phyloP scores from a whole-genome alignment of 805 yeast genomes.

The Wickerhamomyces alni region DNA sequence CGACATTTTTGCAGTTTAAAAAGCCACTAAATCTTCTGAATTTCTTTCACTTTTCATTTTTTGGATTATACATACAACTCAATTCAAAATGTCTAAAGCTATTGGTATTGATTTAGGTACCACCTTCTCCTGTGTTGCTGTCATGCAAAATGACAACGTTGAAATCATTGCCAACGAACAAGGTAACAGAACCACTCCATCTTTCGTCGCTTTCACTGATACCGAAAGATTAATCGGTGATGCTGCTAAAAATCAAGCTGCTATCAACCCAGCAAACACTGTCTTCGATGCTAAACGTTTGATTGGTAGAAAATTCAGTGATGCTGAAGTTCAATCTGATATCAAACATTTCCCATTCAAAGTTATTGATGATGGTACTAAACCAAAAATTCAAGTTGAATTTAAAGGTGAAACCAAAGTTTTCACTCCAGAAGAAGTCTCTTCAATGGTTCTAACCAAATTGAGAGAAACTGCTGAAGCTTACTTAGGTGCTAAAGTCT shows the following conservation, averaged over 20 bases:
- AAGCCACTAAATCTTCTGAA: constrained; percentile 1
- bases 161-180: constrained; percentile 96
- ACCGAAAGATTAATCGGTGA: constrained; percentile 46
- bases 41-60: not conserved
- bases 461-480: constrained; percentile 49
- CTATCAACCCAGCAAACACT: constrained; percentile 87
- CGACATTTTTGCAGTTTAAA: not conserved
- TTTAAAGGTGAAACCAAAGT: constrained; percentile 69
- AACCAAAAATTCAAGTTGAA: constrained; percentile 44
- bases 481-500: constrained; percentile 12
- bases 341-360: constrained; percentile 81
- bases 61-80: not conserved
- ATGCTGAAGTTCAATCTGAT: constrained; percentile 72
- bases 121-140: constrained; percentile 94
- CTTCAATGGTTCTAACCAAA: constrained; percentile 86
- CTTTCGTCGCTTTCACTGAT: constrained; percentile 91
- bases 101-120: constrained; percentile 74
- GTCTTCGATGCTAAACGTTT: constrained; percentile 89
- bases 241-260: constrained; percentile 90
- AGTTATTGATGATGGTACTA: constrained; percentile 64
- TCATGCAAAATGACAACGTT: constrained; percentile 84
- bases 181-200: constrained; percentile 97
- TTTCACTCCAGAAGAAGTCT: constrained; percentile 91
- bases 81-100: constrained; percentile 13
- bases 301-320: constrained; percentile 84